Conservation (phyloP, 345 rosid species). For the Melaleuca alternifolia region DNA sequence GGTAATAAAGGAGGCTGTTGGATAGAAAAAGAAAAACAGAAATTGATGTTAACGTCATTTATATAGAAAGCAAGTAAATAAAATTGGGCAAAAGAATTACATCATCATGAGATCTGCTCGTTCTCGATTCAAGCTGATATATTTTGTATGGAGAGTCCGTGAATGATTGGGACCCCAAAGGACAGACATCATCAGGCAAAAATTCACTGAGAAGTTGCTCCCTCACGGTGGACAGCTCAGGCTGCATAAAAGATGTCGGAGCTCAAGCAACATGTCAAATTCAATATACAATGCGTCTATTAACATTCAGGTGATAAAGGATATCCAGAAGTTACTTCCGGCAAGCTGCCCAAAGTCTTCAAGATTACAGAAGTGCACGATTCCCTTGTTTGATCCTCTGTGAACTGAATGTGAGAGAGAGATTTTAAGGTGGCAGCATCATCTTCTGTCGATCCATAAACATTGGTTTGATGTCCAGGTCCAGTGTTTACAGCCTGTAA, state of each 20-base stretch:
- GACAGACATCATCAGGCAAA: slow-evolving; percentile 81
- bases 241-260: slow-evolving; percentile 25
- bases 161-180: slow-evolving; percentile 50
- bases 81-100: slow-evolving; percentile 12
- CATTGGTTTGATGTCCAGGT: slow-evolving; percentile 16
- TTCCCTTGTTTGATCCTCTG: slow-evolving; percentile 53
- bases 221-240: slow-evolving; percentile 35
- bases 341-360: slow-evolving; percentile 49
- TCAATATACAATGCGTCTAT: not conserved
- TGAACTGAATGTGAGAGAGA: slow-evolving; percentile 41
- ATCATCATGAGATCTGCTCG: slow-evolving; percentile 22
- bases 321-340: slow-evolving; percentile 31
- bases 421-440: slow-evolving; percentile 46
- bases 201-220: slow-evolving; percentile 66
- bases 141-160: slow-evolving; percentile 29
- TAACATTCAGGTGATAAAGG: not conserved
- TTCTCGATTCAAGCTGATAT: slow-evolving; percentile 23
- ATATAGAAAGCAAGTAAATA: not conserved
- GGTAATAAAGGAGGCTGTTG: slow-evolving; percentile 27
- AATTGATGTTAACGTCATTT: not conserved
- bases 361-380: slow-evolving; percentile 54
- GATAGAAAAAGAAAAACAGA: not conserved
- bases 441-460: slow-evolving; percentile 70
- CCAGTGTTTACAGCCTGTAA: slow-evolving; percentile 34
- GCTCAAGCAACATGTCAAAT: not conserved